These are phyloP conservation scores for Penicillium salamii DNA, from an alignment of 495 filamentous ascomycete genomes.

Conservation along the genomic window DNA sequence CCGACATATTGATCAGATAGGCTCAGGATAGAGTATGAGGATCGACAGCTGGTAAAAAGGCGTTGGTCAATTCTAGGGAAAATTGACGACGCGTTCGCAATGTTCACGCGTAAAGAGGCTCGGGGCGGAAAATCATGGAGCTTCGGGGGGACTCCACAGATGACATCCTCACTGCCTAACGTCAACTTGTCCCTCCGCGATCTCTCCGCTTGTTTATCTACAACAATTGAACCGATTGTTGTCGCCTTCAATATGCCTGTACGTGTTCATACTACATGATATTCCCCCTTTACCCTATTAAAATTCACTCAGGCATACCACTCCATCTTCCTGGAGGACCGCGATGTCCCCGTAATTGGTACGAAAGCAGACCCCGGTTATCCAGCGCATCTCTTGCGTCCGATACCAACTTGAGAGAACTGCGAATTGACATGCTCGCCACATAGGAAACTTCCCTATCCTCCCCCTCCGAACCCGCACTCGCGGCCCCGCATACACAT, in stretches of 20 bases:
- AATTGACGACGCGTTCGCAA: conserved; percentile 27
- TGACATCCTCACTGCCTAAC: conserved; percentile 39
- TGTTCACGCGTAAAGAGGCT: conserved; percentile 44
- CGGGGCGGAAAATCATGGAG: conserved; percentile 44
- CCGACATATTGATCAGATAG: conserved; percentile 64
- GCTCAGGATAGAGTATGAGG: neutral
- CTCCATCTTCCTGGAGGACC: conserved; percentile 86
- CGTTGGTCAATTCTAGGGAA: neutral
- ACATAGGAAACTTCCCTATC: conserved; percentile 83
- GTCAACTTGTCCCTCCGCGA: conserved; percentile 17
- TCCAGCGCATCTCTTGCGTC: conserved; percentile 1
- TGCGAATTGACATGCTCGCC: conserved; percentile 10
- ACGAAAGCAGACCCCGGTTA: conserved; percentile 21
- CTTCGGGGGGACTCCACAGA: conserved; percentile 26
- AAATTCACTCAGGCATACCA: conserved; percentile 70
- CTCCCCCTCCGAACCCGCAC: conserved; percentile 90
- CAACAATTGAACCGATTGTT: conserved; percentile 16
- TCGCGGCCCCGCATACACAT: conserved; percentile 85
- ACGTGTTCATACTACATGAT: conserved; percentile 10
- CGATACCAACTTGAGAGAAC: neutral
- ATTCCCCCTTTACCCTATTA: neutral
- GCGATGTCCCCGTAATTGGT: conserved; percentile 65
- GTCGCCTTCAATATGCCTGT: conserved; percentile 49
- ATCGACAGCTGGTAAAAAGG: neutral
- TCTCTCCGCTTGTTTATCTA: conserved; percentile 11